Conservation (phyloP, 768 basidiomycete genomes). For the Suillus bovinus region DNA sequence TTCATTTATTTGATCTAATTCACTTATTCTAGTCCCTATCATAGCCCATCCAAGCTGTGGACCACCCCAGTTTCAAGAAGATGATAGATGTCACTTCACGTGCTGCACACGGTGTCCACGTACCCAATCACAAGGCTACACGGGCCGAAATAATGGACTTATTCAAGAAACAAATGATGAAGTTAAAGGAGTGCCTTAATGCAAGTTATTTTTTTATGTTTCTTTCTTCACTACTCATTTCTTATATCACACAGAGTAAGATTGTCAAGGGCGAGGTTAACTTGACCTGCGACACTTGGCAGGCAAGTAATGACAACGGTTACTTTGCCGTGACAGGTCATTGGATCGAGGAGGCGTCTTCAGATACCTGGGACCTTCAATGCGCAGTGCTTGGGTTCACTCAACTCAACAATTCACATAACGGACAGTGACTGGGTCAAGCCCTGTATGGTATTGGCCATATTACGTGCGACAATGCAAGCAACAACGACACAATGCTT, state of each 20-base stretch:
- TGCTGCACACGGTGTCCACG: no score
- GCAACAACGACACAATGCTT: constrained; percentile 39
- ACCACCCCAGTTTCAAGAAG: no score
- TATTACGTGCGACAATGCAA: constrained; percentile 40
- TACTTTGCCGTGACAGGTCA: constrained; percentile 42
- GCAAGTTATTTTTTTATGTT: no score
- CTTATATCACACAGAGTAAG: constrained; percentile 21
- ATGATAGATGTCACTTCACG: no score
- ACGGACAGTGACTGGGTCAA: constrained; percentile 35
- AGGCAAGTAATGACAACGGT: constrained; percentile 36
- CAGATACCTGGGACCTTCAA: constrained; percentile 29
- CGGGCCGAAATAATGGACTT: no score
- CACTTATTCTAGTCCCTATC: no score
- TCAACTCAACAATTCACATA: constrained; percentile 39
- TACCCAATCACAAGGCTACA: no score
- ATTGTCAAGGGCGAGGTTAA: constrained; percentile 26
- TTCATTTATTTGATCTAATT: no score
- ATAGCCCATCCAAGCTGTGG: no score
- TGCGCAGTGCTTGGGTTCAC: constrained; percentile 37
- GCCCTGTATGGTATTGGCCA: constrained; percentile 38
- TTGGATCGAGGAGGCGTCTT: constrained; percentile 36
- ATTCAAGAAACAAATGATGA: no score
- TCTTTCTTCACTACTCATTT: constrained; percentile 37
- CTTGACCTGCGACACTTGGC: constrained; percentile 42
- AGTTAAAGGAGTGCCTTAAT: no score